Conservation (phyloP, 352 stramenopile species). For the Peronospora farinosa region DNA sequence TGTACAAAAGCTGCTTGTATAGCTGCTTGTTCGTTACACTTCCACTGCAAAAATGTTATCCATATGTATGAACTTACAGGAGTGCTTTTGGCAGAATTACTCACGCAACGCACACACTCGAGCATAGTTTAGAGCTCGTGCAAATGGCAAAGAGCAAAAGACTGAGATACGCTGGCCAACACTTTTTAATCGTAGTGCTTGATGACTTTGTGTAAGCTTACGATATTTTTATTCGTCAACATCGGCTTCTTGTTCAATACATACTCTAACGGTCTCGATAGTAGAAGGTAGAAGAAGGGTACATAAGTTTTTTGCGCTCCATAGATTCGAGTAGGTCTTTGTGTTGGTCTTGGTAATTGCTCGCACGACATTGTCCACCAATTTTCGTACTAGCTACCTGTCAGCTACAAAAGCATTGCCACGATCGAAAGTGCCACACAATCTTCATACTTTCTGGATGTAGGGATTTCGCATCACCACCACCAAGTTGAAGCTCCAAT, state of each 20-base stretch:
- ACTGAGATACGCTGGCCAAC: slow-evolving; percentile 48
- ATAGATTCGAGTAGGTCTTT: not conserved
- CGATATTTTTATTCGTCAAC: slow-evolving; percentile 31
- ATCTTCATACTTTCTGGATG: slow-evolving; percentile 14
- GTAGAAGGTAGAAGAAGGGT: slow-evolving; percentile 1
- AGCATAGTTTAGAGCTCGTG: slow-evolving; percentile 28
- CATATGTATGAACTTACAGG: slow-evolving; percentile 31
- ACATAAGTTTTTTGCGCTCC: too few relatives aligned
- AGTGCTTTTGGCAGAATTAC: slow-evolving; percentile 34
- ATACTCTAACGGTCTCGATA: not conserved
- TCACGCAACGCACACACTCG: slow-evolving; percentile 21
- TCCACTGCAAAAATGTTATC: slow-evolving; percentile 21
- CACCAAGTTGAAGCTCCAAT: slow-evolving; percentile 20
- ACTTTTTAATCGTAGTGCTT: slow-evolving; percentile 63
- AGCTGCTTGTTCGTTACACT: too few relatives aligned
- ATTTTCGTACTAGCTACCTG: not conserved
- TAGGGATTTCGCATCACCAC: slow-evolving; percentile 1
- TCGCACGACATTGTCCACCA: not conserved
- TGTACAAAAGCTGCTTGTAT: slow-evolving; percentile 36
- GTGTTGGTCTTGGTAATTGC: not conserved
- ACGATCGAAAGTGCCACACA: slow-evolving; percentile 17
- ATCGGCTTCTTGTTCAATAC: slow-evolving; percentile 11
- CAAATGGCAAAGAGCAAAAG: slow-evolving; percentile 34
- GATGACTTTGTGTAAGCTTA: slow-evolving; percentile 39
- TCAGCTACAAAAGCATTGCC: slow-evolving; percentile 14